Base-by-base conservation (phyloP, 305 asterid species). In the Fraxinus velutina region DNA sequence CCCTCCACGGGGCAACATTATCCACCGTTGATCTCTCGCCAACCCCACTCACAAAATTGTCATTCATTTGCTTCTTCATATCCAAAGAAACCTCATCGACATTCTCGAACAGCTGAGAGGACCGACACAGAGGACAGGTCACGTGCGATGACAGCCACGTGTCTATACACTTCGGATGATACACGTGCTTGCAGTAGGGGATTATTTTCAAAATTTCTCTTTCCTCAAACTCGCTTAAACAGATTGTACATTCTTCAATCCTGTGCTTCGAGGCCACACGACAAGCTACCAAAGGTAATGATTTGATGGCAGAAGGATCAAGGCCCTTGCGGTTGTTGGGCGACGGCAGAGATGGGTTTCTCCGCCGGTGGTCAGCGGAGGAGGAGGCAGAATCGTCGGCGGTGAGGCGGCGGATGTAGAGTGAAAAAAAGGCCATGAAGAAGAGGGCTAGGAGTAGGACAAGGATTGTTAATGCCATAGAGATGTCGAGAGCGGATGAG, bases 81-180 rank as follows among this genome's bases (percentile, higher is more conserved):
- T 82, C 90, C 85, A 88, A 83, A 12, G 89, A 33, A 15, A 86
- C 81, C 89, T 86, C 89, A 24, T 76, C 86, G 2, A 22, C 87
- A 5, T 74, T 15, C 73, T 80, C 73, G 55, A 88, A 88, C 52
- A 92, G 78, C 80, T 89, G 87, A 6, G 91, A 83, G 4, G 93
- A 89, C n/a, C 98, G 89, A 79, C 98, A 93, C 19, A 93, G 81
- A 0, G 98, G 96, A 77, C 98, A 93, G 2, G 98, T 89, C 89
- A 88, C 91, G 90, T 92, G 96, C 70, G 89, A 77, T 0, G 76
- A 37, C 0, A 93, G 94, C 98, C 98, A 93, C 91, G 91, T 91
- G 92, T 91, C 98, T 3, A 93, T 47, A 34, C 98, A 93, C 9
- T 22, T 68, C 0, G 91, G 88, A 77, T 93, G 98, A 83, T 90